Evolutionary conservation across 2,329 filamentous ascomycete genomes (phyloP).

Genomic region (Colletotrichum tofieldiae): DNA sequence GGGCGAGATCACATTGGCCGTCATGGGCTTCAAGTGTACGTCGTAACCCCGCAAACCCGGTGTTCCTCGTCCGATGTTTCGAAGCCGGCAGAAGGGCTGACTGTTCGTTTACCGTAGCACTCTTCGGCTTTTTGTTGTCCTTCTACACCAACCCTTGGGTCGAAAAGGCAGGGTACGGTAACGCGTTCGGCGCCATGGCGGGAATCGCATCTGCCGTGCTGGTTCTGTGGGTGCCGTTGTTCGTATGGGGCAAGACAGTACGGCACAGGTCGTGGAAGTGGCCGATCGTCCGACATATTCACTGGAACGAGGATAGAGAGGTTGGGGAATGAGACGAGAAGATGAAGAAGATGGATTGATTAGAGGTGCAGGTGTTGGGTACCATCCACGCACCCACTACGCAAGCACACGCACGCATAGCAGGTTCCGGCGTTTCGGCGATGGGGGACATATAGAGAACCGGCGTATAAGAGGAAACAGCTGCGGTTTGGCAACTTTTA

Average conservation of each 20-base stretch:
- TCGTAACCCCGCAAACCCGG: conserved; percentile 10
- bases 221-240: conserved; percentile 65
- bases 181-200: conserved; percentile 71
- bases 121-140: conserved; percentile 71
- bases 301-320: conserved; percentile 69
- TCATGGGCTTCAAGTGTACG: conserved; percentile 70
- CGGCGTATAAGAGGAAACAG: background rate
- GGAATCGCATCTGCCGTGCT: conserved; percentile 65
- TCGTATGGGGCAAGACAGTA: conserved; percentile 66
- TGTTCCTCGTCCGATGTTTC: conserved; percentile 8
- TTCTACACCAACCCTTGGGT: conserved; percentile 76
- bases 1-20: conserved; percentile 68
- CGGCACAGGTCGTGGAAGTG: conserved; percentile 65
- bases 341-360: background rate
- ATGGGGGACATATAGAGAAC: background rate
- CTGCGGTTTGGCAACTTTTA: conserved; percentile 6
- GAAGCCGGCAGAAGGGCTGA: conserved; percentile 24
- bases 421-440: background rate
- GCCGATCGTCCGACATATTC: conserved; percentile 61
- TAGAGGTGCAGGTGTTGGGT: background rate
- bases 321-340: conserved; percentile 63
- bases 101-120: conserved; percentile 51
- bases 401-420: background rate
- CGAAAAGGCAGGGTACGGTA: conserved; percentile 62
- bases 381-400: background rate